A percentile compares a stretch with the other conserved stretches of the same genome.
These are phyloP conservation scores for Cladosporium halotolerans DNA, from an alignment of 2,329 filamentous ascomycete genomes.

Conservation along the genomic window DNA sequence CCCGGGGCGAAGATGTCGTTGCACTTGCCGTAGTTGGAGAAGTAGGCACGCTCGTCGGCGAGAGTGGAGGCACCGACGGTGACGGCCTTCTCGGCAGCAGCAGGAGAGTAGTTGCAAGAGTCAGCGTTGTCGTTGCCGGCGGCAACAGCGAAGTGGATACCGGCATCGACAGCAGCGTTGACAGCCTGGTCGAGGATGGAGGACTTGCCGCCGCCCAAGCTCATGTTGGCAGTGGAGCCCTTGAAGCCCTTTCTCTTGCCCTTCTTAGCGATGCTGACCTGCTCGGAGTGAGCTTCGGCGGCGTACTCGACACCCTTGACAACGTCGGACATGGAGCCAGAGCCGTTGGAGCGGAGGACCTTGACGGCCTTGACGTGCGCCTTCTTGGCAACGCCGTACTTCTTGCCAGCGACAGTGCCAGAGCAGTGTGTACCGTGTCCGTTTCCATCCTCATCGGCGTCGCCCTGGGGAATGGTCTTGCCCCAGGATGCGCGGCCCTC, in stretches of 20 bases:
- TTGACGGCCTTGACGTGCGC: constrained; percentile 95
- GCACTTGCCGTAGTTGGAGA: constrained; percentile 99
- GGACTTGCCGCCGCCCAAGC: constrained; percentile 95
- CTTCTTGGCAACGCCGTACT: constrained; percentile 99
- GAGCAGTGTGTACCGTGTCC: constrained; percentile 99
- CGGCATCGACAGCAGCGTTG: constrained; percentile 84
- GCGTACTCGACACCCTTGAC: constrained; percentile 98
- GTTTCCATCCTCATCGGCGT: constrained; percentile 89
- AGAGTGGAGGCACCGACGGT: constrained; percentile 94
- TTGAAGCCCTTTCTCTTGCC: constrained; percentile 96
- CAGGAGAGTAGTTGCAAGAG: constrained; percentile 98
- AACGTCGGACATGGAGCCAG: constrained; percentile 96
- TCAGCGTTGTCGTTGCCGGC: constrained; percentile 98
- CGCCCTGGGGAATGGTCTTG: constrained; percentile 82
- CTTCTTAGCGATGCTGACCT: constrained; percentile 71
- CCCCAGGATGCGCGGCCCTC: constrained; percentile 94
- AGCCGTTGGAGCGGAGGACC: constrained; percentile 94
- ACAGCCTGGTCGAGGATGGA: constrained; percentile 83
- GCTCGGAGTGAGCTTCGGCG: constrained; percentile 68
- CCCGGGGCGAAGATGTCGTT: constrained; percentile 98
- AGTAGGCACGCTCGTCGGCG: constrained; percentile 94
- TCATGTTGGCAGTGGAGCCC: constrained; percentile 99
- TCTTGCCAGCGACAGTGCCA: constrained; percentile 93
- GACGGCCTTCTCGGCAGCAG: constrained; percentile 82
- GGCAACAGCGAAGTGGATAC: constrained; percentile 95